These are phyloP conservation scores for Phytophthora citricola DNA, from an alignment of 352 stramenopile genomes.

Conservation along the genomic window DNA sequence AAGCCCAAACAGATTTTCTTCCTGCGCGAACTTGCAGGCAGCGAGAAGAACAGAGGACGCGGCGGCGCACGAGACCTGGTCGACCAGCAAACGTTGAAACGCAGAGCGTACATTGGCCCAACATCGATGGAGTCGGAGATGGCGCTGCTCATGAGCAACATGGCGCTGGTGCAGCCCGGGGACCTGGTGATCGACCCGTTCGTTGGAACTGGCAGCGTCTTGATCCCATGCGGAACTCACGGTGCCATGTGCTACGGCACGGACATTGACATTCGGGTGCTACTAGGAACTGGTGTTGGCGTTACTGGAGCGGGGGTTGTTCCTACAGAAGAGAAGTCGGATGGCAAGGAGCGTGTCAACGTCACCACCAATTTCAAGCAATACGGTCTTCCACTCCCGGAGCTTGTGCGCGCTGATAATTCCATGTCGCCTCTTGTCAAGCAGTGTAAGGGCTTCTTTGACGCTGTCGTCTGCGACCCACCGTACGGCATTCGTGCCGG, in stretches of 20 bases:
- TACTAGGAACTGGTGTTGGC: conserved; percentile 91
- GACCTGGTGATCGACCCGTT: conserved; percentile 97
- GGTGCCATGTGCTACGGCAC: conserved; percentile 95
- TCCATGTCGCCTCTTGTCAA: conserved; percentile 66
- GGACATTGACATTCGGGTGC: conserved; percentile 97
- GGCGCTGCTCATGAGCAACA: conserved; percentile 95
- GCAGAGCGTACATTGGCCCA: conserved; percentile 95
- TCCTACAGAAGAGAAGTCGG: conserved; percentile 1
- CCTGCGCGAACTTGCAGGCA: conserved; percentile 71
- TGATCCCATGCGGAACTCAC: conserved; percentile 94
- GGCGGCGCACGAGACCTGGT: conserved; percentile 79
- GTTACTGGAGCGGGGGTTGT: conserved; percentile 48
- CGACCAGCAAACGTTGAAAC: conserved; percentile 94
- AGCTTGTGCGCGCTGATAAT: conserved; percentile 95
- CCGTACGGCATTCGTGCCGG: conserved; percentile 95
- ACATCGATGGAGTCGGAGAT: conserved; percentile 98
- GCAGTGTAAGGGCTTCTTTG: conserved; percentile 71
- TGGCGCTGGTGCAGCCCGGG: conserved; percentile 69
- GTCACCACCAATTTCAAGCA: conserved; percentile 92
- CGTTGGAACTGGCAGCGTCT: conserved; percentile 97
- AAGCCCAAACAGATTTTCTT: conserved; percentile 77
- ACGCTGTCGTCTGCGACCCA: conserved; percentile 94
- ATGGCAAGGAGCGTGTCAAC: conserved; percentile 61
- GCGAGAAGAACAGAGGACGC: conserved; percentile 74
- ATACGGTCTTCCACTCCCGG: conserved; percentile 93